Evolutionary conservation across 148 eudicot genomes (phyloP).

Genomic region (Amaranthus cruentus): DNA sequence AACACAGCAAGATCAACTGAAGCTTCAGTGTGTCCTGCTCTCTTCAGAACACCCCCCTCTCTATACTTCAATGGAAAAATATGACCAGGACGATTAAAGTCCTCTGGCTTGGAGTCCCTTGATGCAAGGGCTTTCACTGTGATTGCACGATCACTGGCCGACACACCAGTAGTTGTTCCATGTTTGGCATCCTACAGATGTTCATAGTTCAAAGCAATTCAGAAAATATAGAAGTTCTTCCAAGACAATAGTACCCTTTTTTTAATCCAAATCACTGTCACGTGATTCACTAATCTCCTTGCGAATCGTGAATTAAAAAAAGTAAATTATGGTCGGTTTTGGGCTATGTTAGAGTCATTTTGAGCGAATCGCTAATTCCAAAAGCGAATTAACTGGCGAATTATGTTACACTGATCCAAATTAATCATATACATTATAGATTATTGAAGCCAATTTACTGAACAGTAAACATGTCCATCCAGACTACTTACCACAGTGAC

Average conservation of each 20-base stretch:
- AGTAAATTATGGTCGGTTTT: too few species aligned
- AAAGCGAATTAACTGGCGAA: background rate
- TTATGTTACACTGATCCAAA: background rate
- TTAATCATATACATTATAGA: background rate
- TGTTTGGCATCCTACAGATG: conserved; percentile 39
- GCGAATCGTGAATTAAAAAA: background rate
- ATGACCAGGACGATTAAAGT: conserved; percentile 60
- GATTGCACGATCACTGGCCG: conserved; percentile 51
- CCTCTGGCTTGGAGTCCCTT: conserved; percentile 47
- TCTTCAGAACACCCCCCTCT: conserved; percentile 71
- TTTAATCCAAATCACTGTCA: background rate
- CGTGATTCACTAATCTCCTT: background rate
- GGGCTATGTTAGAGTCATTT: background rate
- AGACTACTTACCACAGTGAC: too few species aligned
- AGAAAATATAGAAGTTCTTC: background rate
- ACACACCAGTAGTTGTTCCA: conserved; percentile 25
- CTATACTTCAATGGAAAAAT: conserved; percentile 54
- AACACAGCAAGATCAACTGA: conserved; percentile 55
- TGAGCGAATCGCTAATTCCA: background rate
- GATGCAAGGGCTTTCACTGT: conserved; percentile 52
- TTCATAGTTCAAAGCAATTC: background rate
- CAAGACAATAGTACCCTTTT: background rate
- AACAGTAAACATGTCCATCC: too few species aligned
- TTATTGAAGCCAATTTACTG: background rate
- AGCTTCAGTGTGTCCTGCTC: conserved; percentile 75